phyloP scores from a whole-genome alignment of 371 early-diverging fungal genomes.

The Mucor racemosus region DNA sequence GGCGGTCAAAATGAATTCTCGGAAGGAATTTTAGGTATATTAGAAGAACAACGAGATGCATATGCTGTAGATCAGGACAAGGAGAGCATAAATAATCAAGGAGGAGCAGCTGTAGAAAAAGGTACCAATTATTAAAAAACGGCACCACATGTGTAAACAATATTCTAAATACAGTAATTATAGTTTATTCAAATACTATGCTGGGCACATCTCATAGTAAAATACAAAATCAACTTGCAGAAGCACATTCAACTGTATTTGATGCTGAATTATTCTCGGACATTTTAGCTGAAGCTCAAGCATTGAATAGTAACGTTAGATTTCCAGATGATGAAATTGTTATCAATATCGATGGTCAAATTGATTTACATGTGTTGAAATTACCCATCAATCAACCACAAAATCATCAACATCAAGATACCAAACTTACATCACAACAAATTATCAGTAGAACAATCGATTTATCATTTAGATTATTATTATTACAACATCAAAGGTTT shows the following conservation, averaged over 20 bases:
- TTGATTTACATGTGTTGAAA: constrained; percentile 50
- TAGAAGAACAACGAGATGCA: not conserved
- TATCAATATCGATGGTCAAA: constrained; percentile 59
- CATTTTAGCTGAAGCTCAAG: constrained; percentile 60
- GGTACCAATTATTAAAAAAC: not conserved
- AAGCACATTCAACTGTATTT: constrained; percentile 59
- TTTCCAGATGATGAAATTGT: constrained; percentile 60
- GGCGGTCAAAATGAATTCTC: constrained; percentile 14
- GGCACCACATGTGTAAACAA: not conserved
- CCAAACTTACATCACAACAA: constrained; percentile 17
- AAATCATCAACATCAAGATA: not conserved
- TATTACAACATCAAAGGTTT: constrained; percentile 46
- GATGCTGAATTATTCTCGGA: constrained; percentile 62
- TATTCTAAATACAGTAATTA: not conserved
- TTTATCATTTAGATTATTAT: constrained; percentile 38
- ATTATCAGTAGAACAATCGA: constrained; percentile 39
- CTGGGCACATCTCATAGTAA: constrained; percentile 16
- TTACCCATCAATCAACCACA: constrained; percentile 6
- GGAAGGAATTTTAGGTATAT: constrained; percentile 27
- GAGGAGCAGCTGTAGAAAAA: not conserved
- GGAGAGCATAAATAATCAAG: not conserved
- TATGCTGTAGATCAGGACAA: constrained; percentile 1
- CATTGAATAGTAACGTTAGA: constrained; percentile 49
- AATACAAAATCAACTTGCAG: constrained; percentile 49
- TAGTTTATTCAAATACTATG: not conserved